Evolutionary conservation across 2,329 filamentous ascomycete species (phyloP).

Genomic region (Aspergillus clavatus): DNA sequence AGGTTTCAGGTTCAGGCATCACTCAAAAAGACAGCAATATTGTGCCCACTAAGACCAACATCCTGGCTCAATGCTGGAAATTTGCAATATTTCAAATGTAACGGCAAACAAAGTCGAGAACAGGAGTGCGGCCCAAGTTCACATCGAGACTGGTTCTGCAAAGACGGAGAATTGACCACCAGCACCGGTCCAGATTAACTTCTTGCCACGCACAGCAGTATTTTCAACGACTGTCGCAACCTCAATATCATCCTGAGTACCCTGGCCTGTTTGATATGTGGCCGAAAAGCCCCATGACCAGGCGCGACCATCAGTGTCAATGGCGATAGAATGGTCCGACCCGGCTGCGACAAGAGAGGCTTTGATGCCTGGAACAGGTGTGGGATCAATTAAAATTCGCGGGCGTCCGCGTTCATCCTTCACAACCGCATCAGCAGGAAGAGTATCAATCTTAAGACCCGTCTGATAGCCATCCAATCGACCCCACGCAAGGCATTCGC

Average conservation of each 20-base stretch:
- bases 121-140: not conserved
- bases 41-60: not conserved
- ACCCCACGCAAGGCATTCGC: conserved; percentile 57
- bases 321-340: conserved; percentile 68
- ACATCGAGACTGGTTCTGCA: conserved; percentile 27
- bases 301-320: conserved; percentile 64
- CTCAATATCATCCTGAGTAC: conserved; percentile 72
- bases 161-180: conserved; percentile 68
- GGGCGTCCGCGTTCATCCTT: conserved; percentile 61
- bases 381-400: conserved; percentile 68
- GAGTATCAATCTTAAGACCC: conserved; percentile 54
- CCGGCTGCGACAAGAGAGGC: conserved; percentile 58
- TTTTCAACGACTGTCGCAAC: conserved; percentile 78
- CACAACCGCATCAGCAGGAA: conserved; percentile 56
- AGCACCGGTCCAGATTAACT: conserved; percentile 73
- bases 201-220: conserved; percentile 69
- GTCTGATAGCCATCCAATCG: conserved; percentile 56
- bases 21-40: too few species aligned
- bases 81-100: not conserved
- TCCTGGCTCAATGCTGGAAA: too few species aligned
- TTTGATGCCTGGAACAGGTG: conserved; percentile 55
- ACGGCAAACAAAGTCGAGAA: not conserved
- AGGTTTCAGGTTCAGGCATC: too few species aligned
- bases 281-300: conserved; percentile 77
- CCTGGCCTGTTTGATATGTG: conserved; percentile 76